Percentiles rank a stretch among this genome's conserved stretches.
Evolutionary conservation across 306 rosid genomes (phyloP).

Genomic region (Sphenostylis stenocarpa): DNA sequence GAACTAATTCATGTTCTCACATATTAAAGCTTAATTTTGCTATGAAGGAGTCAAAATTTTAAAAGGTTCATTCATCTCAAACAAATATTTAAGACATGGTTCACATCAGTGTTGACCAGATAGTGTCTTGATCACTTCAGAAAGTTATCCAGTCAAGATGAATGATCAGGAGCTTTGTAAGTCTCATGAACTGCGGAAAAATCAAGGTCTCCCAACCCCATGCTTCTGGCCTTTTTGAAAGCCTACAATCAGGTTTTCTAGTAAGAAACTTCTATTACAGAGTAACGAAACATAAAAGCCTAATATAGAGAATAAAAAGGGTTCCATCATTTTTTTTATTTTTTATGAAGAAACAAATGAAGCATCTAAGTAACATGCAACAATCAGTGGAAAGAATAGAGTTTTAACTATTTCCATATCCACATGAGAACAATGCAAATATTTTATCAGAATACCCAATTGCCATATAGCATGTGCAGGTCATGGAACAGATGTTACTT

Average conservation of each 20-base stretch:
- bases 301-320: not conserved
- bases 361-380: not conserved
- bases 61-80: slow-evolving; percentile 14
- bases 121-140: slow-evolving; percentile 15
- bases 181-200: slow-evolving; percentile 79
- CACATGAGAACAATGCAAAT: too few species aligned
- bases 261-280: not conserved
- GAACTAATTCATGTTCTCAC: not conserved
- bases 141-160: slow-evolving; percentile 23
- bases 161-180: slow-evolving; percentile 39
- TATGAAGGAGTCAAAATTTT: not conserved
- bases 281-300: not conserved
- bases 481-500: too few species aligned
- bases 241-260: slow-evolving; percentile 47
- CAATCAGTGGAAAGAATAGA: not conserved
- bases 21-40: not conserved
- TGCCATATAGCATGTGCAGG: not conserved
- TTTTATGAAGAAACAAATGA: not conserved
- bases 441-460: not conserved
- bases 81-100: slow-evolving; percentile 22
- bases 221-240: slow-evolving; percentile 81
- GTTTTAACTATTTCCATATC: not conserved
- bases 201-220: slow-evolving; percentile 81
- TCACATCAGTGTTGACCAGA: slow-evolving; percentile 14
- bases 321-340: slow-evolving; percentile 11